Base-by-base conservation (phyloP, 345 rosid genomes). In the Eutrema heterophyllum region DNA sequence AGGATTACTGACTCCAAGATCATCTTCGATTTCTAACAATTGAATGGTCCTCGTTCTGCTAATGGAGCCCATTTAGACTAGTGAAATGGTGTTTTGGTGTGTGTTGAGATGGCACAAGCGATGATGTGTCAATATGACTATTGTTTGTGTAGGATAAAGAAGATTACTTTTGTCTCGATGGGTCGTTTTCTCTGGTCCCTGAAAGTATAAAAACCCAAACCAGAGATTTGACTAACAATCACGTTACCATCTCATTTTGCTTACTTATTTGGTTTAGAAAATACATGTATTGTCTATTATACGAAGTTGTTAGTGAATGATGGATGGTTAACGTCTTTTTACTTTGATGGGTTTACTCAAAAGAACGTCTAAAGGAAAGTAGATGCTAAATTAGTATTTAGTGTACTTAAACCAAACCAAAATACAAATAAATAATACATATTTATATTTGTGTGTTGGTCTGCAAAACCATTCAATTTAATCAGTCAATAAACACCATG, bases 1-100 rank as follows among this genome's bases (percentile, higher is more conserved):
- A 39, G 76, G 72, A 64, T 54, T 71, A 45, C 72, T 77, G 68
- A 9, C 38, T 71, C 72, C 72, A 56, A 77, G 27, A 64, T 14
- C 69, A 29, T 44, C 56, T n/a, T 58, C 73, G 45, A 44, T 16
- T 38, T 40, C 62, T 41, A 59, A 63, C 68, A 66, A 48, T 33
- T 67, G 68, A 67, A 40, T 38, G 53, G 53, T 58, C 50, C 10
- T 53, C 32, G 64, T 44, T 43, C 76, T 32, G 53, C 54, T 53
- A 45, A 62, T 52, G 53, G 52, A 35, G 2, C 70, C 21, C 54
- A 24, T 36, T 4, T 40, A 67, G 68, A 49, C 59, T 59, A 41
- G 40, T 24, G 56, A 35, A 43, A 60, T 59, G 53, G 55, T 67
- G 71, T 73, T 24, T 46, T 39, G 67, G 30, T 67, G 35, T 55